Percentiles rank a stretch among this genome's conserved stretches.
Conservation (phyloP, 2,329 filamentous ascomycete genomes). For the Aspergillus arachidicola region DNA sequence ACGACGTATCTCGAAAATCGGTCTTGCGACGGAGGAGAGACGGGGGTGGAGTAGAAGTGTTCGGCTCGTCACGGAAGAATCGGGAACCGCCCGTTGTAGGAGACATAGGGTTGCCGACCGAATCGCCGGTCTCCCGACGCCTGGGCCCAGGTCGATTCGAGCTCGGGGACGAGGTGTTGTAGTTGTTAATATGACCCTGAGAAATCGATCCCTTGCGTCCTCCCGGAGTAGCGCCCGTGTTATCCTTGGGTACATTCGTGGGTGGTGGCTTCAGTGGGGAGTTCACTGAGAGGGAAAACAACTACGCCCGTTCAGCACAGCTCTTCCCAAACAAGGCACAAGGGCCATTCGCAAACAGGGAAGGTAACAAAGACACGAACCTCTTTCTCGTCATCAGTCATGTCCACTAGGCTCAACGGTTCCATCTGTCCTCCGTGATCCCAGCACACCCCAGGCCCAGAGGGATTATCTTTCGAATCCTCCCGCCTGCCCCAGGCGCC, state of each 20-base stretch:
- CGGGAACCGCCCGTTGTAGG: conserved; percentile 49
- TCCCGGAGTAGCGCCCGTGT: conserved; percentile 42
- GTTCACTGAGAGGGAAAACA: conserved; percentile 86
- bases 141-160: conserved; percentile 73
- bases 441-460: conserved; percentile 93
- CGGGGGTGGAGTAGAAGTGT: conserved; percentile 62
- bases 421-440: conserved; percentile 69
- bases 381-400: conserved; percentile 70
- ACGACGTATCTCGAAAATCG: conserved; percentile 58
- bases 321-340: conserved; percentile 14
- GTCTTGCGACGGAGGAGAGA: conserved; percentile 64
- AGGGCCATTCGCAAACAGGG: background rate
- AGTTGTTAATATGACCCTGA: conserved; percentile 64
- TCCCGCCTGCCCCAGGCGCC: conserved; percentile 75
- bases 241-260: conserved; percentile 65
- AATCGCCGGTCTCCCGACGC: conserved; percentile 81
- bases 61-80: conserved; percentile 53
- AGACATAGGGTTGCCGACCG: conserved; percentile 56
- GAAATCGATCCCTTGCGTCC: conserved; percentile 76
- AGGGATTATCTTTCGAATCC: conserved; percentile 71
- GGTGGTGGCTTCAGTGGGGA: conserved; percentile 86
- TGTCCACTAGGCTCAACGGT: conserved; percentile 72
- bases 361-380: conserved; percentile 42
- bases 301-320: conserved; percentile 52
- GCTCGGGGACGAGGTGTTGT: conserved; percentile 73